phyloP scores from a whole-genome alignment of 2,329 filamentous ascomycete genomes.

The Drechslera avenae region DNA sequence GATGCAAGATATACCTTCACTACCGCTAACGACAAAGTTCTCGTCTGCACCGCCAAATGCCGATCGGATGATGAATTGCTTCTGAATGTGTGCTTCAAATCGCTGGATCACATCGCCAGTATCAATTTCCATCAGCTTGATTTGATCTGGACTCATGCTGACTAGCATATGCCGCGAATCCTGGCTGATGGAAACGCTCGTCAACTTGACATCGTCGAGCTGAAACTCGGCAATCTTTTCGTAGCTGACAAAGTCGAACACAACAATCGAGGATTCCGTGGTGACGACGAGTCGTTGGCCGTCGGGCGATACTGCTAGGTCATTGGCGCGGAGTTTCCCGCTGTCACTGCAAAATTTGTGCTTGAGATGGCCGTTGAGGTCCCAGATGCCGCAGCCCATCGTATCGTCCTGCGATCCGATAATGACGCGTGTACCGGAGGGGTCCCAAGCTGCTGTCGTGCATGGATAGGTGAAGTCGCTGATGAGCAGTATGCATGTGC shows the following conservation, averaged over 20 bases:
- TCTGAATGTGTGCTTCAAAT: slow-evolving; percentile 77
- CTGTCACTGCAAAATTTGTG: slow-evolving; percentile 66
- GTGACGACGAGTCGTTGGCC: slow-evolving; percentile 80
- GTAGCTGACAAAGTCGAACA: slow-evolving; percentile 79
- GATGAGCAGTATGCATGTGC: slow-evolving; percentile 63
- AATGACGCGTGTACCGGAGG: slow-evolving; percentile 77
- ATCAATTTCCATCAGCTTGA: slow-evolving; percentile 78
- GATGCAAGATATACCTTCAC: slow-evolving; percentile 68
- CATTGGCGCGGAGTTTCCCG: slow-evolving; percentile 73
- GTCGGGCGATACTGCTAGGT: slow-evolving; percentile 81
- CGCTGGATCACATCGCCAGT: slow-evolving; percentile 72
- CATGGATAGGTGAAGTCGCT: slow-evolving; percentile 80
- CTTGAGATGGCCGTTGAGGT: slow-evolving; percentile 62
- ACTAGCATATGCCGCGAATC: slow-evolving; percentile 84
- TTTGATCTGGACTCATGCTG: slow-evolving; percentile 77
- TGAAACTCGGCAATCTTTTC: slow-evolving; percentile 77
- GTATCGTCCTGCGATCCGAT: slow-evolving; percentile 59
- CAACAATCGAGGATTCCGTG: slow-evolving; percentile 72
- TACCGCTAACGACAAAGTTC: slow-evolving; percentile 89
- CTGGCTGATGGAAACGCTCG: slow-evolving; percentile 78
- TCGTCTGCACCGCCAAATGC: slow-evolving; percentile 88
- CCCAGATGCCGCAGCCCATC: slow-evolving; percentile 59
- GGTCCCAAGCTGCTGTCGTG: slow-evolving; percentile 87
- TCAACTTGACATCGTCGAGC: slow-evolving; percentile 70
- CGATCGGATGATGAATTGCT: slow-evolving; percentile 78